A percentile compares a stretch with the other conserved stretches of the same genome.
These are phyloP conservation scores for Hura crepitans DNA, from an alignment of 441 rosid genomes.

Conservation along the genomic window DNA sequence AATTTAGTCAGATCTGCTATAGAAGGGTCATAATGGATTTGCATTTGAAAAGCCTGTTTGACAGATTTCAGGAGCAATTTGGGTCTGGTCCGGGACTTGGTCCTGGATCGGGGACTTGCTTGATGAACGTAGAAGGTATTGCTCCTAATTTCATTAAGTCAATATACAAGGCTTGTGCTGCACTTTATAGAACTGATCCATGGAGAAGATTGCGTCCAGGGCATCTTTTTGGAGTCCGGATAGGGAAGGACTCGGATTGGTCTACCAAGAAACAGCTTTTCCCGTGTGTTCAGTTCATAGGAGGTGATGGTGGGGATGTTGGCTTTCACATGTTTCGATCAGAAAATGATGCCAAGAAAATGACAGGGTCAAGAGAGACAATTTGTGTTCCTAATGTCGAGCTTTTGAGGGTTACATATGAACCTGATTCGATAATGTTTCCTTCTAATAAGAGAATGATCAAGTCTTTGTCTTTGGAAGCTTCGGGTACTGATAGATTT, in stretches of 20 bases:
- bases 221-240: constrained; percentile 55
- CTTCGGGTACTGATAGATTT: constrained; percentile 48
- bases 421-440: constrained; percentile 49
- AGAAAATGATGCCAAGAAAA: constrained; percentile 49
- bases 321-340: constrained; percentile 54
- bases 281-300: constrained; percentile 61
- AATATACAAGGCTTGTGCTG: constrained; percentile 54
- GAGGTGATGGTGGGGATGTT: constrained; percentile 73
- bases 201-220: constrained; percentile 63
- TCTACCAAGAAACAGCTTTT: constrained; percentile 57
- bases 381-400: constrained; percentile 54
- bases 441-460: constrained; percentile 57
- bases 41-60: constrained; percentile 64
- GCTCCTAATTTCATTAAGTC: constrained; percentile 48
- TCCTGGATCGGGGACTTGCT: constrained; percentile 66
- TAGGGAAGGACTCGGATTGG: constrained; percentile 73
- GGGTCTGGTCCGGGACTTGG: constrained; percentile 81
- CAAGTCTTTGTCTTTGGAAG: constrained; percentile 50
- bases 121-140: constrained; percentile 59
- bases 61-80: constrained; percentile 64
- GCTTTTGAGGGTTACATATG: constrained; percentile 55
- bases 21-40: constrained; percentile 45
- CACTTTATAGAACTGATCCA: constrained; percentile 65
- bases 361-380: constrained; percentile 58
- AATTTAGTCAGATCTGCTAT: constrained; percentile 25